Evolutionary conservation across 768 basidiomycete genomes (phyloP).

Genomic region (Chalciporus chontae): DNA sequence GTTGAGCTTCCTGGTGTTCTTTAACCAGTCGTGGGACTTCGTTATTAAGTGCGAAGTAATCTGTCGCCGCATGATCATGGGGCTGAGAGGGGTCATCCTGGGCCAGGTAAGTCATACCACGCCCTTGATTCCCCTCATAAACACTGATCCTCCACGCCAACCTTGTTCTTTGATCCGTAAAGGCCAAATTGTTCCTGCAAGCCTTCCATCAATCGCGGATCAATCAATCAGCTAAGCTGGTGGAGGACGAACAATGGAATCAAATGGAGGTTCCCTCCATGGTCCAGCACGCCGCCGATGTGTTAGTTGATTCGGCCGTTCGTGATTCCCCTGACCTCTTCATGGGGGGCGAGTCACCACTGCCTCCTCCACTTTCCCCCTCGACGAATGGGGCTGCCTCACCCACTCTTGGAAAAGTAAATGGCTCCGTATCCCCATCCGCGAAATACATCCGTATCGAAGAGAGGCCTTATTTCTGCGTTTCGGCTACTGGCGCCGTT

Average conservation of each 20-base stretch:
- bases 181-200: conserved; percentile 88
- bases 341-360: conserved; percentile 25
- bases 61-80: conserved; percentile 89
- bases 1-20: conserved; percentile 72
- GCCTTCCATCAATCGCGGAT: conserved; percentile 81
- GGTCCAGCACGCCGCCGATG: conserved; percentile 69
- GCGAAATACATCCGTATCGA: conserved; percentile 75
- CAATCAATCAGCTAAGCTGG: conserved; percentile 77
- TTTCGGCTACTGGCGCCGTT: conserved; percentile 78
- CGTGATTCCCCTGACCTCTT: conserved; percentile 71
- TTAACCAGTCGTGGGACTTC: conserved; percentile 86
- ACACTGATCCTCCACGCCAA: neutral
- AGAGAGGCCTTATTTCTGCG: conserved; percentile 79
- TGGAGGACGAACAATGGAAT: conserved; percentile 95
- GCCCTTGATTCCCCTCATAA: neutral
- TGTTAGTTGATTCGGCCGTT: conserved; percentile 79
- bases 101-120: conserved; percentile 55
- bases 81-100: conserved; percentile 80
- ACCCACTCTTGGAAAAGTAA: conserved; percentile 18
- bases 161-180: neutral
- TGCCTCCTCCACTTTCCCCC: conserved; percentile 1
- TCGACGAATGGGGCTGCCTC: conserved; percentile 9
- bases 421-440: conserved; percentile 25
- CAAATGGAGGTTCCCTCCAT: conserved; percentile 62
- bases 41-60: conserved; percentile 85